phyloP scores from a whole-genome alignment of 2,329 filamentous ascomycete species.

The Exophiala phaeomuriformis region DNA sequence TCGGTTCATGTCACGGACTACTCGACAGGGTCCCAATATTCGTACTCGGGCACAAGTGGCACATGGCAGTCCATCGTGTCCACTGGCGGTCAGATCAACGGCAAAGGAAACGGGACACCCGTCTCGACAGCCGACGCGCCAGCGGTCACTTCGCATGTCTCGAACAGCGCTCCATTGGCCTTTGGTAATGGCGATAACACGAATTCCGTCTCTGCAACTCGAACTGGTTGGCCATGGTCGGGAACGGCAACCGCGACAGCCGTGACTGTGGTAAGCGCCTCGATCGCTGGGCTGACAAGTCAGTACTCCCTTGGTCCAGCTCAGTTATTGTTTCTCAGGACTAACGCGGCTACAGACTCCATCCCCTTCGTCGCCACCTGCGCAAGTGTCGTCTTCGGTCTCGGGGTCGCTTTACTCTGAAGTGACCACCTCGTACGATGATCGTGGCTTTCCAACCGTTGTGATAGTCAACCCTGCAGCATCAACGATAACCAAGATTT shows the following conservation, averaged over 20 bases:
- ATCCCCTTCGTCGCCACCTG: constrained; percentile 49
- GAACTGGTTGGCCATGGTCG: constrained; percentile 64
- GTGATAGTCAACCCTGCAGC: constrained; percentile 35
- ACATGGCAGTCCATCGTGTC: constrained; percentile 75
- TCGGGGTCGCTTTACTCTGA: constrained; percentile 44
- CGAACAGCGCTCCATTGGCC: constrained; percentile 52
- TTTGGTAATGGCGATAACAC: constrained; percentile 42
- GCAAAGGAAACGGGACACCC: constrained; percentile 48
- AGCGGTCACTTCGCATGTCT: constrained; percentile 19
- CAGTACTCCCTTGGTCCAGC: constrained; percentile 21
- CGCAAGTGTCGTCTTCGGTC: constrained; percentile 39
- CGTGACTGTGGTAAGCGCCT: constrained; percentile 61
- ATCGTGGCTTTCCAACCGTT: constrained; percentile 46
- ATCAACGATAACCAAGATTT: constrained; percentile 35
- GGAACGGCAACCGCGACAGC: constrained; percentile 51
- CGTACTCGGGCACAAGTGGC: constrained; percentile 70
- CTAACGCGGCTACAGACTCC: constrained; percentile 38
- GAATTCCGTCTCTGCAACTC: constrained; percentile 44
- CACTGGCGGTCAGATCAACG: constrained; percentile 69
- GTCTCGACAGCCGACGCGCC: constrained; percentile 19
- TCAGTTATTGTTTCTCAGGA: constrained; percentile 21
- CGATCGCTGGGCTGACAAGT: constrained; percentile 53
- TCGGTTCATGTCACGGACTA: constrained; percentile 63
- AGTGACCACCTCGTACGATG: constrained; percentile 39
- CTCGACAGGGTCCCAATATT: constrained; percentile 80